These are phyloP conservation scores for Chrysanthemum makinoi DNA, from an alignment of 129 eudicot species.

Conservation along the genomic window DNA sequence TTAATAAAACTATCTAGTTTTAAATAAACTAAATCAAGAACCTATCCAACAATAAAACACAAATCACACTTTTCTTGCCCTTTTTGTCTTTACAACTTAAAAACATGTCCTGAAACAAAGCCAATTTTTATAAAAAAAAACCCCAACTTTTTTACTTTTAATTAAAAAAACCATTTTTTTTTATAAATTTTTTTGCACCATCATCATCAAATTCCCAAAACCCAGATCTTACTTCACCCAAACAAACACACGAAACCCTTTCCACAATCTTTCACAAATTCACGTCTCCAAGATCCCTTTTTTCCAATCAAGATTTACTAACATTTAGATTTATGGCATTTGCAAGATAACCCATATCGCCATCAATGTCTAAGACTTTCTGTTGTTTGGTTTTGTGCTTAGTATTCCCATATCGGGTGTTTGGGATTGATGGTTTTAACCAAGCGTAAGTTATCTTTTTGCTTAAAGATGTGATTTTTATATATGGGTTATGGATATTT, in stretches of 20 bases:
- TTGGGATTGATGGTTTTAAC: constrained; percentile 55
- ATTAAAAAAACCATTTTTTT: not conserved
- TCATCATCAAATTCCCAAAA: constrained; percentile 15
- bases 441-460: constrained; percentile 70
- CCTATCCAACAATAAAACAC: too few relatives aligned
- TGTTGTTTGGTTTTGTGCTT: constrained; percentile 30
- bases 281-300: constrained; percentile 28
- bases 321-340: not conserved
- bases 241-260: constrained; percentile 26
- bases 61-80: too few relatives aligned
- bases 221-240: constrained; percentile 42
- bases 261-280: constrained; percentile 5
- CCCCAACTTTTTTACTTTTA: too few relatives aligned
- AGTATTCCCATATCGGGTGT: constrained; percentile 44
- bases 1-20: too few relatives aligned
- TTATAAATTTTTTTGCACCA: constrained; percentile 1
- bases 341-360: constrained; percentile 18
- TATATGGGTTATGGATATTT: not conserved
- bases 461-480: not conserved
- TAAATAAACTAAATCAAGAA: too few relatives aligned
- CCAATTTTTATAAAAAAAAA: too few relatives aligned
- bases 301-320: constrained; percentile 1
- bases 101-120: too few relatives aligned
- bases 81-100: too few relatives aligned
- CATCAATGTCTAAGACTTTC: constrained; percentile 56